A percentile compares a stretch with the other conserved stretches of the same genome.
Conservation (phyloP, 106 monocot species). For the Dioscorea alata region DNA sequence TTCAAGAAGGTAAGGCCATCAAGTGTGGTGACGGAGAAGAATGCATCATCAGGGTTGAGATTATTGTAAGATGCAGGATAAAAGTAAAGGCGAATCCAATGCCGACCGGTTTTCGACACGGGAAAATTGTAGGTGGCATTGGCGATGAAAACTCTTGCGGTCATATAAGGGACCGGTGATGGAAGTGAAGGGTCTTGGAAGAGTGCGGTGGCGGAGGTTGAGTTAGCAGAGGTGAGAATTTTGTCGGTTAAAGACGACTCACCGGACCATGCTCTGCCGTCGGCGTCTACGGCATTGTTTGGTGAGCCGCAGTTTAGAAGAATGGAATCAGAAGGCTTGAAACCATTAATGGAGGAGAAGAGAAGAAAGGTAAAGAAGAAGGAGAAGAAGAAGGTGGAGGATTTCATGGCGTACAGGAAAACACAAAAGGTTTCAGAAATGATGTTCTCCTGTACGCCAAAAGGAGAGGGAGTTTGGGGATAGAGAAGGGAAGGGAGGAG, state of each 20-base stretch:
- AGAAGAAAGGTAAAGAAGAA: neutral
- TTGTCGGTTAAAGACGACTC: neutral
- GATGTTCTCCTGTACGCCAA: conserved; percentile 12
- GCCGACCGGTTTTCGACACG: conserved; percentile 32
- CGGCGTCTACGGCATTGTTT: conserved; percentile 26
- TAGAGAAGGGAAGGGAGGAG: neutral
- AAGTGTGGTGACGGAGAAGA: conserved; percentile 54
- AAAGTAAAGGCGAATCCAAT: conserved; percentile 81
- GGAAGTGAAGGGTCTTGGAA: conserved; percentile 86
- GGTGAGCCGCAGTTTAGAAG: conserved; percentile 58
- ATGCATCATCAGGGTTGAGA: conserved; percentile 37
- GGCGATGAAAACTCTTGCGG: conserved; percentile 55
- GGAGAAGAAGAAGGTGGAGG: neutral
- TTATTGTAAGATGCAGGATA: conserved; percentile 62
- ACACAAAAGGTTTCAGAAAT: neutral
- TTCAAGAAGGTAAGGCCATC: conserved; percentile 59
- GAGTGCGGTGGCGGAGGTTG: conserved; percentile 29
- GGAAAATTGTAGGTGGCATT: conserved; percentile 54
- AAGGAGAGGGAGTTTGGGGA: neutral
- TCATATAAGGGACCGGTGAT: conserved; percentile 75
- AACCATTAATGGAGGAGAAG: neutral
- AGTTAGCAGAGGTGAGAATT: conserved; percentile 20
- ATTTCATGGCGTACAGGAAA: conserved; percentile 24
- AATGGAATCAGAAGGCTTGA: conserved; percentile 23
- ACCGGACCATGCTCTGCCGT: conserved; percentile 38